phyloP scores from a whole-genome alignment of 2,329 filamentous ascomycete genomes.

The Hypoxylon sp. region DNA sequence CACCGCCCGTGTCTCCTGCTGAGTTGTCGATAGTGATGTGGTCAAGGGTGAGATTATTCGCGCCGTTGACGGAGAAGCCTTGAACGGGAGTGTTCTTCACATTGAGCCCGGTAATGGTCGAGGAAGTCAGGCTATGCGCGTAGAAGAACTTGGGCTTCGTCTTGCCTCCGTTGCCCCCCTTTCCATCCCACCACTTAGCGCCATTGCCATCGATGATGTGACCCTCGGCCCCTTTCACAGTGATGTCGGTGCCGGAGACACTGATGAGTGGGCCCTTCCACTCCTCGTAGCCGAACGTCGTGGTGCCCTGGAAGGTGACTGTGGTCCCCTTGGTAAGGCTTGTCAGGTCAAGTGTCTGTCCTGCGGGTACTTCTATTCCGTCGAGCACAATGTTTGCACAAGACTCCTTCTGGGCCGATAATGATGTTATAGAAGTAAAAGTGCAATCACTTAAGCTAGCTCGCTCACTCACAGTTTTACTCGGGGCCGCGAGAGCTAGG shows the following conservation, averaged over 20 bases:
- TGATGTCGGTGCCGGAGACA: conserved; percentile 70
- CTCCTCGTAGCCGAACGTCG: conserved; percentile 76
- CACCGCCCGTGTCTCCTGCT: conserved; percentile 63
- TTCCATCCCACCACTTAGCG: conserved; percentile 71
- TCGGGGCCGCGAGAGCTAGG: conserved; percentile 26
- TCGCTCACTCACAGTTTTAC: conserved; percentile 14
- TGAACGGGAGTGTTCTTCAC: conserved; percentile 70
- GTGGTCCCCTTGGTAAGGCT: conserved; percentile 44
- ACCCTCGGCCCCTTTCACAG: conserved; percentile 66
- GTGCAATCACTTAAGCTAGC: conserved; percentile 26
- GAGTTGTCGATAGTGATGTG: conserved; percentile 71
- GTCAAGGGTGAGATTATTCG: conserved; percentile 61
- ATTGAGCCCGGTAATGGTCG: conserved; percentile 64
- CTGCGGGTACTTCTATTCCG: conserved; percentile 69
- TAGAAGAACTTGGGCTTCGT: conserved; percentile 76
- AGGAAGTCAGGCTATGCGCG: conserved; percentile 65
- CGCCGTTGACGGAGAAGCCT: conserved; percentile 62
- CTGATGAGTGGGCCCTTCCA: conserved; percentile 76
- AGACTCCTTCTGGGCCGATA: conserved; percentile 23
- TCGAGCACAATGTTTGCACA: conserved; percentile 62
- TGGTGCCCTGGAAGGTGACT: conserved; percentile 75
- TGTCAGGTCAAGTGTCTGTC: conserved; percentile 66
- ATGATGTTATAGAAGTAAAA: conserved; percentile 16
- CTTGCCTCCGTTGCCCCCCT: conserved; percentile 72
- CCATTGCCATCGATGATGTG: conserved; percentile 70